Base-by-base conservation (phyloP, 805 yeast genomes). In the Wickerhamomyces queroliae region DNA sequence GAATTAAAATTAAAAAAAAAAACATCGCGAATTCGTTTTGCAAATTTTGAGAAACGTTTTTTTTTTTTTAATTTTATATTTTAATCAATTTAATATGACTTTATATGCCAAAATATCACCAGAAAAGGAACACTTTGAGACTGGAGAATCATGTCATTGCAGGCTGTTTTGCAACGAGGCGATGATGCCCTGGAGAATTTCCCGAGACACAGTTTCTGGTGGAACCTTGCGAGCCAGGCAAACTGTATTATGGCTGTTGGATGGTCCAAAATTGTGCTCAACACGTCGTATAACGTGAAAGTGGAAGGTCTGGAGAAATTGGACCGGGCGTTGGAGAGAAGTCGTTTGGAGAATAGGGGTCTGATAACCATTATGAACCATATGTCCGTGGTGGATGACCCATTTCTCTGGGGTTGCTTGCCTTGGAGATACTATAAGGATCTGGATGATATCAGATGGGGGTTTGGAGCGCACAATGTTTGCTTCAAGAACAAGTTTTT, bases 301-400 rank as follows among this genome's bases (percentile, higher is more conserved):
- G 64, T 87, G 11, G 68, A 72, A 42, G 76, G 86, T 35, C 58
- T 81, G 11, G 83, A 84, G 5, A 76, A 72, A 44, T 63, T 91
- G 15, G 84, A 81, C 38, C 61, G 53, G 12, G 93, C 91, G 0
- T 54, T 85, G 30, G 67, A 69, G n/a, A 70, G 70, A 44, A 80
- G 93, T 0, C 62, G 80, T 35, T 48, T 51, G 2, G 91, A 89
- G 50, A 77, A 83, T 43, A 64, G 97, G 33, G 83, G 93, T 0
- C 59, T 91, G 2, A 49, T 91, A 45, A 91, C 98, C 0, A 73
- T 87, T 13, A 87, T 88, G 95, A 90, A 90, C 59, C 96, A 89
- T 55, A 85, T 87, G 93, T 82, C 90, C 3, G 84, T 66, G 4
- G 84, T 88, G 19, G 99, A 91, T 58, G 99, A 91, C 55, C 99